A percentile compares a stretch with the other conserved stretches of the same genome.
These are phyloP conservation scores for Psilocybe azurescens DNA, from an alignment of 768 basidiomycete genomes.

Conservation along the genomic window DNA sequence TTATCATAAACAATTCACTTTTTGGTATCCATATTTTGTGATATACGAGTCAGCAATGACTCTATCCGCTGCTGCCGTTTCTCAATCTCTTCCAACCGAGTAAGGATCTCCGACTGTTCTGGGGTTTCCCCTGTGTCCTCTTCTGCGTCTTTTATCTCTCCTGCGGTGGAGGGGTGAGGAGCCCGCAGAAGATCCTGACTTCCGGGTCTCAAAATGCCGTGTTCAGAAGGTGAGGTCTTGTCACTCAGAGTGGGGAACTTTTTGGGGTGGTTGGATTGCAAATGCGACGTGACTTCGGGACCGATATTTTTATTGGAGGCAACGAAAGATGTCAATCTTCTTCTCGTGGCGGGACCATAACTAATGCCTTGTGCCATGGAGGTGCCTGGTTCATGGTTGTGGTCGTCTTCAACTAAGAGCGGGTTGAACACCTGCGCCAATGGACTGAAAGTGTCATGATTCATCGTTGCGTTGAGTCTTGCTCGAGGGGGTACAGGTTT, in stretches of 20 bases:
- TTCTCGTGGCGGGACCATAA: constrained; percentile 49
- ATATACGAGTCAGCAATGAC: constrained; percentile 43
- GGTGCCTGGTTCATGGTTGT: constrained; percentile 32
- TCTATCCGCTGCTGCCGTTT: constrained; percentile 54
- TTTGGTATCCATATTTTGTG: constrained; percentile 26
- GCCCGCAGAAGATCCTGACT: constrained; percentile 19
- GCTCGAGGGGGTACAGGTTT: constrained; percentile 34
- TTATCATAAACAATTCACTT: constrained; percentile 3
- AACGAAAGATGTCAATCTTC: constrained; percentile 46
- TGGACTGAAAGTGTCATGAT: constrained; percentile 58
- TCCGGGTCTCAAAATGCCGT: constrained; percentile 14
- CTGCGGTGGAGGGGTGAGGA: constrained; percentile 16
- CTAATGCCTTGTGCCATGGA: constrained; percentile 36
- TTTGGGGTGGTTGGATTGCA: constrained; percentile 12
- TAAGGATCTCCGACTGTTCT: constrained; percentile 18
- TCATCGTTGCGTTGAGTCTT: constrained; percentile 50
- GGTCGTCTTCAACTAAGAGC: constrained; percentile 57
- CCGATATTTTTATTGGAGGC: constrained; percentile 20
- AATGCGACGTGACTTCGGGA: constrained; percentile 2
- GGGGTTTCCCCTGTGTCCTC: constrained; percentile 22
- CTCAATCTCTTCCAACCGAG: constrained; percentile 29
- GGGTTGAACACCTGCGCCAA: constrained; percentile 80
- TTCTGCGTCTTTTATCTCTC: constrained; percentile 24
- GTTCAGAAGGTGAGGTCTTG: constrained; percentile 14
- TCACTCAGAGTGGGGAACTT: constrained; percentile 16